Evolutionary conservation across 2,329 filamentous ascomycete genomes (phyloP).

Genomic region (Aspergillus texensis): DNA sequence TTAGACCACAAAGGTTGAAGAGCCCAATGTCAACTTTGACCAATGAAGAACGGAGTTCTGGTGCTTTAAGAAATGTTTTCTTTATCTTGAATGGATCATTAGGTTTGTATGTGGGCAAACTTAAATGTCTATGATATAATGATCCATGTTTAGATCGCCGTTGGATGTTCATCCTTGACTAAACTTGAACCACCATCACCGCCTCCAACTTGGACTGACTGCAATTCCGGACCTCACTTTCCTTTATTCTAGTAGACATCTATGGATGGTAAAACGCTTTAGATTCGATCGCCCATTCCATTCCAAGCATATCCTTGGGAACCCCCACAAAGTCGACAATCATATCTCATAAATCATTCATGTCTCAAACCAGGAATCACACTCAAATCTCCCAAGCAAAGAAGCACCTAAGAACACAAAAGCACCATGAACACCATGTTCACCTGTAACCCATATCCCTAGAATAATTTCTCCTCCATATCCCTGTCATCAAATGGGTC

Average conservation of each 20-base stretch:
- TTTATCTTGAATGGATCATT: not conserved
- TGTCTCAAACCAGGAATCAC: not conserved
- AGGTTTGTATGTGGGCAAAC: not conserved
- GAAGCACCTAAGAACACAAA: constrained; percentile 4
- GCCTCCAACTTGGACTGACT: not conserved
- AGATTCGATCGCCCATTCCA: not conserved
- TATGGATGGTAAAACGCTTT: not conserved
- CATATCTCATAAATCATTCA: constrained; percentile 32
- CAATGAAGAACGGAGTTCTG: not conserved
- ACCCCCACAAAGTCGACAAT: constrained; percentile 5
- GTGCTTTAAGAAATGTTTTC: not conserved
- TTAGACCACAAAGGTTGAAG: not conserved
- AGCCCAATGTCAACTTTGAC: not conserved
- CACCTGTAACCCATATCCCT: not conserved
- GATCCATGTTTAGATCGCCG: not conserved
- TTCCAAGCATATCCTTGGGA: not conserved
- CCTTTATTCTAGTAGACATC: not conserved
- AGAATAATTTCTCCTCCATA: constrained; percentile 32
- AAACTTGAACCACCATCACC: not conserved
- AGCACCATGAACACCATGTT: constrained; percentile 13
- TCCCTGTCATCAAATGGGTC: constrained; percentile 50
- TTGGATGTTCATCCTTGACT: not conserved
- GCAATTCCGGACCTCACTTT: not conserved
- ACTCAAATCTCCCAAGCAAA: not conserved
- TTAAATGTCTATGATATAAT: not conserved